Percentiles rank a stretch among this genome's conserved stretches.
These are phyloP conservation scores for Crataegus laevigata DNA, from an alignment of 306 rosid genomes.

Conservation along the genomic window DNA sequence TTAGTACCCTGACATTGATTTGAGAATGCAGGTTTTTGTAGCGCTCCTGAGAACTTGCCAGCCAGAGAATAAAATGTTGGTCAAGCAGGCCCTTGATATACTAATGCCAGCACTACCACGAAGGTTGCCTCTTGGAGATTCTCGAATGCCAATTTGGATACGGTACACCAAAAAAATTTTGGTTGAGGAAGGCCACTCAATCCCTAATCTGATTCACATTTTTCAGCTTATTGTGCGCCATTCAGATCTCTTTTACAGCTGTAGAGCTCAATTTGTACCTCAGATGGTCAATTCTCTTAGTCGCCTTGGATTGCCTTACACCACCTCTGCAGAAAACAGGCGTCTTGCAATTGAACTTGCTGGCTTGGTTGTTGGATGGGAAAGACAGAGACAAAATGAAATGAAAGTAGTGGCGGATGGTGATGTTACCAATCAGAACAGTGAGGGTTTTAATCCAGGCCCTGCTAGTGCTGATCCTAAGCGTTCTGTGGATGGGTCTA, in stretches of 20 bases:
- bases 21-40: conserved; percentile 80
- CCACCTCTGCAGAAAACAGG: conserved; percentile 90
- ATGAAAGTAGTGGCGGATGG: conserved; percentile 67
- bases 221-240: conserved; percentile 98
- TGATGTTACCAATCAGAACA: conserved; percentile 57
- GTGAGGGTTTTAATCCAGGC: conserved; percentile 62
- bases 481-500: conserved; percentile 76
- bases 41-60: conserved; percentile 99
- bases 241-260: conserved; percentile 95
- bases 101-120: conserved; percentile 99
- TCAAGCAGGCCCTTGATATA: conserved; percentile 99
- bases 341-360: conserved; percentile 99
- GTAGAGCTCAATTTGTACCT: conserved; percentile 99
- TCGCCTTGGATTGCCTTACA: conserved; percentile 94
- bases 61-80: conserved; percentile 98
- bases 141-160: conserved; percentile 98
- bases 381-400: conserved; percentile 90
- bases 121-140: conserved; percentile 90
- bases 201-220: conserved; percentile 96
- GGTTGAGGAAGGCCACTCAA: conserved; percentile 98
- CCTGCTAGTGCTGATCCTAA: conserved; percentile 56
- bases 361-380: conserved; percentile 99
- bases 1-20: conserved; percentile 19
- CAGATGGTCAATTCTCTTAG: conserved; percentile 99
- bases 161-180: conserved; percentile 90